These are phyloP conservation scores for Exidia glandulosa DNA, from an alignment of 768 basidiomycete genomes.

Conservation along the genomic window DNA sequence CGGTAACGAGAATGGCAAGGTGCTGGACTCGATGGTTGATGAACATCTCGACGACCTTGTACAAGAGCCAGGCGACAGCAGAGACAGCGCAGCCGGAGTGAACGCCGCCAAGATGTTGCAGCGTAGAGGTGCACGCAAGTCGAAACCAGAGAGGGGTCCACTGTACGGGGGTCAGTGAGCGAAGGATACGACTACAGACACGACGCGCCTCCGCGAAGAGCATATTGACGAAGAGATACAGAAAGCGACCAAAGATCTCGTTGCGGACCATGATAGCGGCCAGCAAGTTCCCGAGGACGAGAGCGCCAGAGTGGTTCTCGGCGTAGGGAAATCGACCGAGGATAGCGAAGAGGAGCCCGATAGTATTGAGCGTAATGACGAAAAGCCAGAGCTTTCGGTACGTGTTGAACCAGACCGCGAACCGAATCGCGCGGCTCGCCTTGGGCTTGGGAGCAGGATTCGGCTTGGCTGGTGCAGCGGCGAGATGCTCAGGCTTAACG, in stretches of 20 bases:
- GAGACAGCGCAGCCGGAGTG: slow-evolving; percentile 11
- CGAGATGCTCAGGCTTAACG: background rate
- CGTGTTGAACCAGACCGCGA: slow-evolving; percentile 27
- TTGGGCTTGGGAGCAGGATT: slow-evolving; percentile 9
- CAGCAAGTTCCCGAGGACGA: slow-evolving; percentile 1
- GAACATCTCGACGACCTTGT: slow-evolving; percentile 35
- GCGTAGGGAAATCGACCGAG: background rate
- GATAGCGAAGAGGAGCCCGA: slow-evolving; percentile 7
- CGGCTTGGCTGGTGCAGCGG: background rate
- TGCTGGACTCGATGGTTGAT: slow-evolving; percentile 36
- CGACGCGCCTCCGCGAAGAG: background rate
- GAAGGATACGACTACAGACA: background rate
- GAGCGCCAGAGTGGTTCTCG: background rate
- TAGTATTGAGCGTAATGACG: slow-evolving; percentile 1
- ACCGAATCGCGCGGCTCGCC: slow-evolving; percentile 18
- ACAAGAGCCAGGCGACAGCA: slow-evolving; percentile 8
- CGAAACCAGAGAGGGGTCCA: slow-evolving; percentile 2
- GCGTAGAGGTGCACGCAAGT: background rate
- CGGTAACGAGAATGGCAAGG: slow-evolving; percentile 32
- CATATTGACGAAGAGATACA: slow-evolving; percentile 6
- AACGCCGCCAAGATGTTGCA: slow-evolving; percentile 12
- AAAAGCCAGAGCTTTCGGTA: slow-evolving; percentile 24
- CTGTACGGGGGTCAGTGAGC: background rate
- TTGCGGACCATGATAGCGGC: background rate
- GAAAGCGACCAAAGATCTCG: slow-evolving; percentile 6